Base-by-base conservation (phyloP, 371 early-diverging fungal species). In the Funneliformis caledonium region DNA sequence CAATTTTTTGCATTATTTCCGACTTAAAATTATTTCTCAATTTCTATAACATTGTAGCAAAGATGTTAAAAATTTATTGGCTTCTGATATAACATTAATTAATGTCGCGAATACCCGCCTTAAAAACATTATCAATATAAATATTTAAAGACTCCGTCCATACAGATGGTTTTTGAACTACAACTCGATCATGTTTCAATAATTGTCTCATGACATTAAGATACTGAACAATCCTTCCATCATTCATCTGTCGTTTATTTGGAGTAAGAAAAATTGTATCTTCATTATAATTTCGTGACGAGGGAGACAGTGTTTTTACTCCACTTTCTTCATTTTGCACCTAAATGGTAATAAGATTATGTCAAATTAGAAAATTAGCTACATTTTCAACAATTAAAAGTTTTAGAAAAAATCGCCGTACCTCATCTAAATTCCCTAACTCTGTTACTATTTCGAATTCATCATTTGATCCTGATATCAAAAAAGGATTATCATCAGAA, bases 101-200 rank as follows among this genome's bases (percentile, higher is more conserved):
- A 68, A 42, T 68, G 26, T 45, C 3, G 33, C 26, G 42, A 68
- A 68, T 11, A n/a, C n/a, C n/a, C 2, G 33, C 69, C 69, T 68
- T 68, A 0, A 68, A 68, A 68, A 68, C 33, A 68, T 68, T 68
- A 68, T 68, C 69, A 68, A 68, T 68, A 68, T 68, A 68, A 42
- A 16, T 68, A 68, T 68, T 3, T 42, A 68, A 22, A 5, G 42
- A 68, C 16, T 68, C 69, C 43, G 69, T 68, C 33, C 69, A 68
- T n/a, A 59, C 14, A 68, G 45, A 45, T 68, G 69, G 69, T 42
- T 42, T 68, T 22, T 68, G 43, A 68, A 68, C 33, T 11, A 1
- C 11, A 33, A 68, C 69, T 68, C 19, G 69, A 68, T 68, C 26
- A 68, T 68, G 16, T 3, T 68, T 68, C 43, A 68, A 68, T 22